A percentile compares a stretch with the other conserved stretches of the same genome.
Evolutionary conservation across 1,139 yeast genomes (phyloP).

Genomic region (Lodderomyces beijingensis): DNA sequence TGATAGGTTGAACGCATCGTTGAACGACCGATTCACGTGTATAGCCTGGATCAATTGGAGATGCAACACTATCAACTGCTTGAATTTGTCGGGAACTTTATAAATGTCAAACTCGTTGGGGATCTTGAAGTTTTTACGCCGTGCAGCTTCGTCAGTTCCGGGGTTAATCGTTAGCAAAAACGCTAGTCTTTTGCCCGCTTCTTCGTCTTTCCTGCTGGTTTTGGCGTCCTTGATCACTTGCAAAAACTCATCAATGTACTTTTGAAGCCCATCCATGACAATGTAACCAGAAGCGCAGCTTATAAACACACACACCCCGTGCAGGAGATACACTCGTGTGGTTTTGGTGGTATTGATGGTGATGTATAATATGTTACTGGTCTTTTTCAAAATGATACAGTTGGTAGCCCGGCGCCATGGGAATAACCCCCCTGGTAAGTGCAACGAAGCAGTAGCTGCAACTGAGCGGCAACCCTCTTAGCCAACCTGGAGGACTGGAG

Average conservation of each 20-base stretch:
- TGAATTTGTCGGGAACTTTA: constrained; percentile 31
- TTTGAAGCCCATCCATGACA: not conserved
- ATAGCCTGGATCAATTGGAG: not conserved
- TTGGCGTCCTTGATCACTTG: not conserved
- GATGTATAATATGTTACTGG: too few species aligned
- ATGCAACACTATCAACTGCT: not conserved
- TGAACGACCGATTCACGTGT: constrained; percentile 27
- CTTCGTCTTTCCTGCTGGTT: constrained; percentile 4
- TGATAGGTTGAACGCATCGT: constrained; percentile 34
- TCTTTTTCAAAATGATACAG: too few species aligned
- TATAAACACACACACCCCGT: too few species aligned
- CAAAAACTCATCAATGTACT: not conserved
- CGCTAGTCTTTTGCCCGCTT: constrained; percentile 20
- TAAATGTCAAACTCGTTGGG: constrained; percentile 42
- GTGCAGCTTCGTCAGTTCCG: constrained; percentile 15
- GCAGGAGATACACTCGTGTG: too few species aligned
- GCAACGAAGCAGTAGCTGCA: too few species aligned
- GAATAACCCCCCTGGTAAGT: too few species aligned
- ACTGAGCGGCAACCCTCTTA: too few species aligned
- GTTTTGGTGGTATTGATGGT: too few species aligned
- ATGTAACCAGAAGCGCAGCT: too few species aligned
- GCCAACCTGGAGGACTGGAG: too few species aligned
- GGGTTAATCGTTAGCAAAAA: constrained; percentile 35
- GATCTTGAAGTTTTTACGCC: constrained; percentile 25
- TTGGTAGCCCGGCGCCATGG: too few species aligned